These are phyloP conservation scores for Auricularia cornea DNA, from an alignment of 768 basidiomycete species.

Conservation along the genomic window DNA sequence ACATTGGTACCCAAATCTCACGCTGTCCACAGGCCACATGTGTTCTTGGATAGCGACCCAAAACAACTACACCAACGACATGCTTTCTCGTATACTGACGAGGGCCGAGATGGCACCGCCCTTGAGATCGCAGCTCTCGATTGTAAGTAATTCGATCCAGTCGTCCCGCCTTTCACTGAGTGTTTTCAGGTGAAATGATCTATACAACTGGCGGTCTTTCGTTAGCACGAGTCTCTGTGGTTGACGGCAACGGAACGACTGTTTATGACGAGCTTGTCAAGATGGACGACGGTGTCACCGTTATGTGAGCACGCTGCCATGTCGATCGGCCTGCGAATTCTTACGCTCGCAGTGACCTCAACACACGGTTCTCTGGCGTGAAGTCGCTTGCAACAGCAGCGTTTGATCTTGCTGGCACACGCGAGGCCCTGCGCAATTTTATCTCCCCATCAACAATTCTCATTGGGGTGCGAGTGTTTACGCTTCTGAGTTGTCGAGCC, in stretches of 20 bases:
- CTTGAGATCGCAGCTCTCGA: conserved; percentile 84
- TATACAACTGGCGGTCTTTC: conserved; percentile 90
- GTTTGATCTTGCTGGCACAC: conserved; percentile 56
- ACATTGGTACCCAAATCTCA: neutral
- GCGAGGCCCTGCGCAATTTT: conserved; percentile 57
- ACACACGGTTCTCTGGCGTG: conserved; percentile 85
- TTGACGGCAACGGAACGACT: conserved; percentile 63
- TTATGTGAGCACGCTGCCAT: conserved; percentile 45
- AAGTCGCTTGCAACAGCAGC: conserved; percentile 50
- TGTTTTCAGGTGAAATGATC: conserved; percentile 59
- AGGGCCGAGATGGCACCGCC: conserved; percentile 27
- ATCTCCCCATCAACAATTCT: conserved; percentile 78
- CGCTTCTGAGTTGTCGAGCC: neutral
- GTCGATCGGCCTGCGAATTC: neutral
- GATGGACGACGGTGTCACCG: conserved; percentile 72
- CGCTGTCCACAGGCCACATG: conserved; percentile 55
- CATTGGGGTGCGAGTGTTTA: conserved; percentile 43
- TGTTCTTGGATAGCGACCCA: conserved; percentile 74
- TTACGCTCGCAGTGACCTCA: conserved; percentile 59
- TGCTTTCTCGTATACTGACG: conserved; percentile 49
- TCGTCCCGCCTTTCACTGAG: neutral
- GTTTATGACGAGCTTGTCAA: conserved; percentile 77
- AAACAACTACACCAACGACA: conserved; percentile 65
- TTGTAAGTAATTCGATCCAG: conserved; percentile 32
- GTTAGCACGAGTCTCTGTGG: conserved; percentile 82